Evolutionary conservation across 2,329 filamentous ascomycete species (phyloP).

Genomic region (Neofusicoccum umdonicola): DNA sequence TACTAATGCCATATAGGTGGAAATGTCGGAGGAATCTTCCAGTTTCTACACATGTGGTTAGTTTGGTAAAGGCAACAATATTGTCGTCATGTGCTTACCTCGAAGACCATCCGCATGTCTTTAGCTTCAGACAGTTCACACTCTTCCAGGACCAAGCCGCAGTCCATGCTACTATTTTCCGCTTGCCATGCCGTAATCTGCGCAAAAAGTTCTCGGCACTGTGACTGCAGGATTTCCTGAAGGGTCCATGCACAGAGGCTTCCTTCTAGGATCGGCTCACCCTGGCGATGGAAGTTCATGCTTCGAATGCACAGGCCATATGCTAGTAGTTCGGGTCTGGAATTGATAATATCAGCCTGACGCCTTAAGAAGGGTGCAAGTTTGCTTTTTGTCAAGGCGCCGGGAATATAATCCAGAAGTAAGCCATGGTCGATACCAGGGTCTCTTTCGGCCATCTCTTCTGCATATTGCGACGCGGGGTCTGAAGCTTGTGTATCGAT

Average conservation of each 20-base stretch:
- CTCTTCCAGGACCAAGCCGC: conserved; percentile 53
- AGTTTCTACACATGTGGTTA: conserved; percentile 6
- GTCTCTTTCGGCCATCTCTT: conserved; percentile 77
- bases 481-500: conserved; percentile 74
- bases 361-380: conserved; percentile 58
- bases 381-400: conserved; percentile 65
- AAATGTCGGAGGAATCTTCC: conserved; percentile 3
- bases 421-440: conserved; percentile 70
- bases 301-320: conserved; percentile 36
- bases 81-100: conserved; percentile 34
- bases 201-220: conserved; percentile 31
- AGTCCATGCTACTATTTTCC: conserved; percentile 64
- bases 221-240: conserved; percentile 32
- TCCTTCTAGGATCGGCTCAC: conserved; percentile 41
- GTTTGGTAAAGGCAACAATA: neutral
- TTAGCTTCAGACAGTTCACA: conserved; percentile 36
- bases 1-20: conserved; percentile 26
- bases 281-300: conserved; percentile 39
- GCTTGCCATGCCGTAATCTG: conserved; percentile 46
- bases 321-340: conserved; percentile 11
- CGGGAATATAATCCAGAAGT: conserved; percentile 74
- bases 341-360: conserved; percentile 34
- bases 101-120: conserved; percentile 59
- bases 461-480: conserved; percentile 52
- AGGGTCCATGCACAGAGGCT: conserved; percentile 42